Evolutionary conservation across 1,284 basidiomycete species (phyloP).

Genomic region (Cryptococcus sp.): DNA sequence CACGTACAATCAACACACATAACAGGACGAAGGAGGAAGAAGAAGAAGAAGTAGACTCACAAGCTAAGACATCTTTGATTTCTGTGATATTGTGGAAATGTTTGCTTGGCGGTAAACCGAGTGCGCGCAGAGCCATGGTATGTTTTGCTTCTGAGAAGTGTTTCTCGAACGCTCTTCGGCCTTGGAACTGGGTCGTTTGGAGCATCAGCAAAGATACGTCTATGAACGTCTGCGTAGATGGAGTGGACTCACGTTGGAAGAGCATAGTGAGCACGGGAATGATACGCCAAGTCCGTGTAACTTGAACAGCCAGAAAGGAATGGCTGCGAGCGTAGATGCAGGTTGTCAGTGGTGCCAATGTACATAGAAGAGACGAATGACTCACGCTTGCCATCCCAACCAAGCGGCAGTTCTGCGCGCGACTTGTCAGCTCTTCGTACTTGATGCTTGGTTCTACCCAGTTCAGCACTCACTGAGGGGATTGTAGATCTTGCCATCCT

Average conservation of each 20-base stretch:
- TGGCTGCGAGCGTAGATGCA: conserved; percentile 61
- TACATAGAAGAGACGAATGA: neutral
- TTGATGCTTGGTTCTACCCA: too few relatives aligned
- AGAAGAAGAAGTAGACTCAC: conserved; percentile 58
- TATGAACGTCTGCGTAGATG: neutral
- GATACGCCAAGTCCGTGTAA: conserved; percentile 95
- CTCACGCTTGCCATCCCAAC: conserved; percentile 36
- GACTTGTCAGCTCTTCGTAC: too few relatives aligned
- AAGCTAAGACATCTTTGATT: conserved; percentile 91
- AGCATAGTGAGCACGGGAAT: conserved; percentile 97
- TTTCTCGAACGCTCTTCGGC: conserved; percentile 48
- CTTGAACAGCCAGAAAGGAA: conserved; percentile 99
- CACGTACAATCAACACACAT: conserved; percentile 1
- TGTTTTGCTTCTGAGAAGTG: conserved; percentile 81
- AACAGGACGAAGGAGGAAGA: neutral
- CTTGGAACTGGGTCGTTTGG: conserved; percentile 1
- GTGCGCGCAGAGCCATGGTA: conserved; percentile 96
- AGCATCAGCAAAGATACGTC: neutral
- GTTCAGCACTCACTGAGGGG: conserved; percentile 63
- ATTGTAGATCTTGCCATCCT: conserved; percentile 94
- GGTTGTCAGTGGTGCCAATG: conserved; percentile 64
- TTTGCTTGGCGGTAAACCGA: conserved; percentile 88
- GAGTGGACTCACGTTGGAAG: conserved; percentile 52
- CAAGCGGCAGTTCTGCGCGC: conserved; percentile 68
- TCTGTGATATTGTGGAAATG: conserved; percentile 98